A percentile compares a stretch with the other conserved stretches of the same genome.
These are phyloP conservation scores for Clavispora carvajalis DNA, from an alignment of 805 yeast species.

Conservation along the genomic window DNA sequence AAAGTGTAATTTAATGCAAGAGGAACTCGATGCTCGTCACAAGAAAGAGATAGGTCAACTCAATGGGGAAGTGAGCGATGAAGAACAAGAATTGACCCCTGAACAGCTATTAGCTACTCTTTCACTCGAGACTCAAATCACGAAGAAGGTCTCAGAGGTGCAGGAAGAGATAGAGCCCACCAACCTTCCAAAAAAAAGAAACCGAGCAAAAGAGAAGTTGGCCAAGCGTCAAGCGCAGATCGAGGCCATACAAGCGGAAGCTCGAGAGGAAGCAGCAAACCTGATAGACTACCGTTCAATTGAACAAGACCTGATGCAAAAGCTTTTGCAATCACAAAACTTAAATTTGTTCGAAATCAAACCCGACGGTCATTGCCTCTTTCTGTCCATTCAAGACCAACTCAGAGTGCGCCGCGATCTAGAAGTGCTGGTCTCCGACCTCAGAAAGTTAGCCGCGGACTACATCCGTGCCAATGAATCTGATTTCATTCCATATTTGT, in stretches of 20 bases:
- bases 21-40: conserved; percentile 50
- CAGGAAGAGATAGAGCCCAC: not conserved
- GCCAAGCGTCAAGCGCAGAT: conserved; percentile 72
- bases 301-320: conserved; percentile 63
- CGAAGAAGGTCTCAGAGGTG: not conserved
- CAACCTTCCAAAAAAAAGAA: conserved; percentile 40
- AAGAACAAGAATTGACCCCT: conserved; percentile 46
- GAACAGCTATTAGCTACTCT: conserved; percentile 47
- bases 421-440: conserved; percentile 37
- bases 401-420: conserved; percentile 45
- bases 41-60: conserved; percentile 40
- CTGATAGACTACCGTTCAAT: conserved; percentile 65
- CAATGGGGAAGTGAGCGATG: conserved; percentile 2
- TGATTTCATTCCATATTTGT: conserved; percentile 73
- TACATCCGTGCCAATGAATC: conserved; percentile 62
- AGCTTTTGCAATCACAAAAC: conserved; percentile 43
- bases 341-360: conserved; percentile 62
- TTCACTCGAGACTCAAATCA: conserved; percentile 1
- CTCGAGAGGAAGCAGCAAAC: conserved; percentile 60
- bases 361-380: conserved; percentile 94
- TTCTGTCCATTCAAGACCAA: conserved; percentile 82
- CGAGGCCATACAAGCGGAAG: conserved; percentile 58
- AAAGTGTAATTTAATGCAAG: conserved; percentile 57
- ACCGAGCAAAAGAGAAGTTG: conserved; percentile 78
- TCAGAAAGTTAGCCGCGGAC: conserved; percentile 61